phyloP scores from a whole-genome alignment of 306 rosid genomes.

The Trichosanthes cucumerina region DNA sequence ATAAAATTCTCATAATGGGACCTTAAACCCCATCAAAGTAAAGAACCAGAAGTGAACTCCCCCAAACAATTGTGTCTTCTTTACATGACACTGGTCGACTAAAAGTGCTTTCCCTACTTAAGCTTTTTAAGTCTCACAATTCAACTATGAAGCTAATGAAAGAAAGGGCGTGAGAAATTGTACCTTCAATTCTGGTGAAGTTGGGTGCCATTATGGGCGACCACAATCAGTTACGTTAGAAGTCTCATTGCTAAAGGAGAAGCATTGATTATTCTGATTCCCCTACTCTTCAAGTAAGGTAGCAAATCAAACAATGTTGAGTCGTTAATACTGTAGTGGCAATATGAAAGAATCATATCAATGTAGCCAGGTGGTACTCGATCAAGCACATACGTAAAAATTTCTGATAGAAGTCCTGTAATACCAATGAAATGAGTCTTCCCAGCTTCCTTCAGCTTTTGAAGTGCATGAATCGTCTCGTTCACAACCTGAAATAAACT shows the following conservation, averaged over 20 bases:
- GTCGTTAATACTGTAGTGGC: slow-evolving; percentile 70
- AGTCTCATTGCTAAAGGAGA: slow-evolving; percentile 96
- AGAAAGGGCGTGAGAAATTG: too few relatives aligned
- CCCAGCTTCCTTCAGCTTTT: slow-evolving; percentile 69
- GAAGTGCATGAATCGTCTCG: slow-evolving; percentile 81
- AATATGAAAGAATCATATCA: too few relatives aligned
- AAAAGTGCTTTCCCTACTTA: too few relatives aligned
- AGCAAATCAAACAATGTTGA: slow-evolving; percentile 63
- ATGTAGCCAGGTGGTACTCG: too few relatives aligned
- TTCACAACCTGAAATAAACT: slow-evolving; percentile 42
- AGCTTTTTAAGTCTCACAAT: too few relatives aligned
- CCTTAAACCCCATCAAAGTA: background rate
- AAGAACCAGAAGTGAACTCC: background rate
- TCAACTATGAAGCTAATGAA: background rate
- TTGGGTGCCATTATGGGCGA: slow-evolving; percentile 94
- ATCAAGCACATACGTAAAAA: slow-evolving; percentile 76
- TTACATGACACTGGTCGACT: too few relatives aligned
- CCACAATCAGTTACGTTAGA: slow-evolving; percentile 78
- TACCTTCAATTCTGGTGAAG: slow-evolving; percentile 63
- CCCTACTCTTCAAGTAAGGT: slow-evolving; percentile 78
- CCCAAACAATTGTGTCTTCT: too few relatives aligned
- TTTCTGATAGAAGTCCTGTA: slow-evolving; percentile 66
- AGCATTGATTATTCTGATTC: slow-evolving; percentile 71
- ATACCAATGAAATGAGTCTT: slow-evolving; percentile 77
- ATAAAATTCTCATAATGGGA: background rate